Base-by-base conservation (phyloP, 805 yeast species). In the Hanseniaspora meyeri region DNA sequence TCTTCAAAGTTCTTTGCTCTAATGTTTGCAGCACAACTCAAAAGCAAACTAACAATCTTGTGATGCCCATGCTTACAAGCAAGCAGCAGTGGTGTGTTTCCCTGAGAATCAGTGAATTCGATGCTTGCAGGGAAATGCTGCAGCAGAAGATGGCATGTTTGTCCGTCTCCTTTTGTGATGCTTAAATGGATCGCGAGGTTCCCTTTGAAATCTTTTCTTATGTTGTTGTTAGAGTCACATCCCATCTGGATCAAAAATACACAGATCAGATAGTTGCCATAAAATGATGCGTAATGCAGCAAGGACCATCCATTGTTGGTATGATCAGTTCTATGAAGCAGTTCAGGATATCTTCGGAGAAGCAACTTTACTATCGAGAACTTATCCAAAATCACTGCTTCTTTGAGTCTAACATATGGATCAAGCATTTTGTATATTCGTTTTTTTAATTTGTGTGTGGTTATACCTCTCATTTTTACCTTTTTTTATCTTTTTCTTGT, bases 1-100 rank as follows among this genome's bases (percentile, higher is more conserved):
- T 93, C 95, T 16, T 78, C 77, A 10, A 73, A 70, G 65, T 93
- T 95, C 55, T 80, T 82, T 4, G 80, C 66, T 61, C 85, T 82
- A 48, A 88, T 74, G 62, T 87, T 84, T 2, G 95, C 95, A 9
- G 90, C 93, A 57, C 83, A 78, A 39, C 84, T 84, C 4, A 87
- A 69, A 20, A 88, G 69, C 43, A 86, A 68, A 59, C 76, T 79
- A 48, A 84, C 72, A 60, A 90, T 83, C 39, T 81, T 83, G 58
- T 76, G 76, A 65, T 75, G 78, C 54, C 87, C 86, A 43, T 72
- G 66, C 14, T 72, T 68, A 38, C 85, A 78, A 16, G 91, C 85
- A 17, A 81, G 74, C 64, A 87, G 89, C n/a, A 83, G 72, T 8
- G 85, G 87, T 0, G 86, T 82, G 55, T 76, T 72, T 49, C 85